phyloP scores from a whole-genome alignment of 2,329 filamentous ascomycete genomes.

The Tolypocladium endophyticum region DNA sequence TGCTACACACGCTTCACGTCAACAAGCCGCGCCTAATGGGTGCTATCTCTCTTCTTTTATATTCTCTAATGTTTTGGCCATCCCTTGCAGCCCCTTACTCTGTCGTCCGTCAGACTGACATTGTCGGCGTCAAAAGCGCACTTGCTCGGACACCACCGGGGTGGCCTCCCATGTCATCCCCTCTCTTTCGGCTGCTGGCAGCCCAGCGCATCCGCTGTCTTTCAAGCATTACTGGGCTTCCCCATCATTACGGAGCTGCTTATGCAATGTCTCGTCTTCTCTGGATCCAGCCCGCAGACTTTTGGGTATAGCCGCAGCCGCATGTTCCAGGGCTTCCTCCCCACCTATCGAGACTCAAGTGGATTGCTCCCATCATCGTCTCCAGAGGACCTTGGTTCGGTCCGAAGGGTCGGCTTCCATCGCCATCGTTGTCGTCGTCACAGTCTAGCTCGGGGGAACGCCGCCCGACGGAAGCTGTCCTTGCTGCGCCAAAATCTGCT shows the following conservation, averaged over 20 bases:
- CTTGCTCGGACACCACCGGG: neutral
- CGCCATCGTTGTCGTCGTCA: neutral
- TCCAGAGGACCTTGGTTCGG: neutral
- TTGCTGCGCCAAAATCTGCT: constrained; percentile 15
- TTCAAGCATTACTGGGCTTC: neutral
- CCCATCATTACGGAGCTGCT: neutral
- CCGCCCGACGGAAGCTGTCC: constrained; percentile 1
- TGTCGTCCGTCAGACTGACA: neutral
- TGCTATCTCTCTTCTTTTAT: neutral
- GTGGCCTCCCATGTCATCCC: neutral
- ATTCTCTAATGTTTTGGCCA: neutral
- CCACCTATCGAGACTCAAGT: neutral
- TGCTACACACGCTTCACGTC: neutral
- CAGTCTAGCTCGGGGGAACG: constrained; percentile 5
- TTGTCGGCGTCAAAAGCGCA: neutral
- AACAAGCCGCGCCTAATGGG: neutral
- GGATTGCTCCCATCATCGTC: neutral
- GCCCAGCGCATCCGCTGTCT: neutral
- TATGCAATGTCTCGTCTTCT: neutral
- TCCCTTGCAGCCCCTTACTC: neutral
- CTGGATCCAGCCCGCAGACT: neutral
- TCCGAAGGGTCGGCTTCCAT: neutral
- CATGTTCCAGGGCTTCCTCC: neutral
- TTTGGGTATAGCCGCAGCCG: neutral
- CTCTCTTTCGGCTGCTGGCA: neutral